A percentile compares a stretch with the other conserved stretches of the same genome.
Evolutionary conservation across 1,284 basidiomycete species (phyloP).

Genomic region (Entoloma clypeatum): DNA sequence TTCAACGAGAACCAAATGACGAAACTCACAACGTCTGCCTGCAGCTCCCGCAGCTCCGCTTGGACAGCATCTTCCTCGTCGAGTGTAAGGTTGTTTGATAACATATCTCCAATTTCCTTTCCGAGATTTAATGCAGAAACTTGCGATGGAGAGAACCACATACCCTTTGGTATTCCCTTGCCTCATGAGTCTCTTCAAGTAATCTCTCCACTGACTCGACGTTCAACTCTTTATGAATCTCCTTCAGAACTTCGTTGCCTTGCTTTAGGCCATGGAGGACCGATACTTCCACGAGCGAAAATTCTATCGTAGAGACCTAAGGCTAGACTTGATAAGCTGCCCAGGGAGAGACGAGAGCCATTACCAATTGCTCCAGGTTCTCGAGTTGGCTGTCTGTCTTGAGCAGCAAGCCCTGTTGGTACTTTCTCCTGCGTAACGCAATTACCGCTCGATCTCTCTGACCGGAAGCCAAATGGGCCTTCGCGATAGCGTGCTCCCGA

Average conservation of each 20-base stretch:
- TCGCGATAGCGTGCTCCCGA: slow-evolving; percentile 87
- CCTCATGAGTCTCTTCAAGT: slow-evolving; percentile 90
- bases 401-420: slow-evolving; percentile 82
- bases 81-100: slow-evolving; percentile 75
- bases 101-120: slow-evolving; percentile 88
- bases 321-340: neutral
- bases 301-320: slow-evolving; percentile 94
- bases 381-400: slow-evolving; percentile 92
- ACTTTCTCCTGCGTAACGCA: slow-evolving; percentile 86
- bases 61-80: slow-evolving; percentile 96
- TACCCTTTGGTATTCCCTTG: slow-evolving; percentile 87
- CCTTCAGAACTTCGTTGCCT: slow-evolving; percentile 89
- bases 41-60: slow-evolving; percentile 68
- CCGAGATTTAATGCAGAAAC: slow-evolving; percentile 6
- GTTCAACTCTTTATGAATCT: slow-evolving; percentile 93
- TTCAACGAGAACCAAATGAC: neutral
- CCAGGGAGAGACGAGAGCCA: slow-evolving; percentile 25
- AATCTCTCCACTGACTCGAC: slow-evolving; percentile 91
- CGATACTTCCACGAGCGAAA: slow-evolving; percentile 90
- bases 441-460: slow-evolving; percentile 85
- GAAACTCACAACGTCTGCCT: slow-evolving; percentile 53
- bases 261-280: slow-evolving; percentile 91
- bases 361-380: slow-evolving; percentile 85
- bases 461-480: slow-evolving; percentile 74
- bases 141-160: slow-evolving; percentile 24